Conservation (phyloP, 2,329 filamentous ascomycete genomes). For the Fusarium stilboides region DNA sequence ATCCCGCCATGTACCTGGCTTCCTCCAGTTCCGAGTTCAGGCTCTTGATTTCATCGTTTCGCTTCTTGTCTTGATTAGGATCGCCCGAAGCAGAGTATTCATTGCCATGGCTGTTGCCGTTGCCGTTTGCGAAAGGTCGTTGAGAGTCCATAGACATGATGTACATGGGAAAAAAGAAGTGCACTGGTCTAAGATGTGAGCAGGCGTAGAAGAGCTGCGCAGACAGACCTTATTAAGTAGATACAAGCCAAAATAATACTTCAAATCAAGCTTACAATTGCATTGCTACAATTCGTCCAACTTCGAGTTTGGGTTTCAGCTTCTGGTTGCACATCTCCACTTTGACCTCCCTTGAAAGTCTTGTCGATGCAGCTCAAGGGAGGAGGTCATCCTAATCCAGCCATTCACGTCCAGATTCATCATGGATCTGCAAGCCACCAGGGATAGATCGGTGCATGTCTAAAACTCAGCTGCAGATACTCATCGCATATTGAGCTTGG, state of each 20-base stretch:
- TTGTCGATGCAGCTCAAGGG: neutral
- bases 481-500: neutral
- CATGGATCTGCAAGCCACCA: neutral
- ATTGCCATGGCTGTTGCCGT: neutral
- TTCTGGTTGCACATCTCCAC: neutral
- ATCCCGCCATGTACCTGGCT: constrained; percentile 6
- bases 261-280: no score
- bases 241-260: neutral
- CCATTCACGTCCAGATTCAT: neutral
- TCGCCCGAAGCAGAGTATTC: neutral
- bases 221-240: neutral
- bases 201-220: no score
- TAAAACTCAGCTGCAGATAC: neutral
- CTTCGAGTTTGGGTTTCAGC: neutral
- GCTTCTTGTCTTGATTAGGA: neutral
- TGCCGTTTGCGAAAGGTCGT: neutral
- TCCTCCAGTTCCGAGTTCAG: constrained; percentile 2
- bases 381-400: neutral
- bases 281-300: neutral
- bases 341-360: neutral
- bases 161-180: neutral
- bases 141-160: constrained; percentile 3
- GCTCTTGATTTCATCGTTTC: constrained; percentile 2
- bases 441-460: neutral
- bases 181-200: no score